A percentile compares a stretch with the other conserved stretches of the same genome.
Conservation (phyloP, 2,329 filamentous ascomycete genomes). For the Lachnellula willkommii region DNA sequence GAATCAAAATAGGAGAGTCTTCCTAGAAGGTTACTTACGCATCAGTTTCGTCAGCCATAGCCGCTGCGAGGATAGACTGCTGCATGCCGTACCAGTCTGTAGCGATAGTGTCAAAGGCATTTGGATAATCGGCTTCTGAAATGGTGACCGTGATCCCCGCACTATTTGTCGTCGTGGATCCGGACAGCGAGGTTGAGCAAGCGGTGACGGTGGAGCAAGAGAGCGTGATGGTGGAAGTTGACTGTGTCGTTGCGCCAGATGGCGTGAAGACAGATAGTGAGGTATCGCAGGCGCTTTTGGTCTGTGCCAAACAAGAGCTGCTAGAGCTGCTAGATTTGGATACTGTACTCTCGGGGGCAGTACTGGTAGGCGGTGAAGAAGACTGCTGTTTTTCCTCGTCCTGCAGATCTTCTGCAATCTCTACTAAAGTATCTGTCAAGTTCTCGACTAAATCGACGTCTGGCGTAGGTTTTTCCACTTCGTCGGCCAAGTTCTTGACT, state of each 20-base stretch:
- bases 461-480: conserved; percentile 3
- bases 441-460: conserved; percentile 3
- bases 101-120: too few species aligned
- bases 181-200: neutral
- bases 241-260: neutral
- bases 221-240: neutral
- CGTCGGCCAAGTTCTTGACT: conserved; percentile 7
- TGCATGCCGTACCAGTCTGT: too few species aligned
- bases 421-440: conserved; percentile 9
- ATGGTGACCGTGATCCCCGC: too few species aligned
- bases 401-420: conserved; percentile 6
- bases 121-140: too few species aligned
- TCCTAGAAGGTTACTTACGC: too few species aligned
- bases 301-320: neutral
- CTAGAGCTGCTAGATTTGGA: neutral
- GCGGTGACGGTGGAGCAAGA: neutral
- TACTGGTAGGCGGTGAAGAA: neutral
- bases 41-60: too few species aligned
- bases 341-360: neutral
- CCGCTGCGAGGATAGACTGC: too few species aligned
- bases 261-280: neutral
- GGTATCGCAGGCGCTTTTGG: neutral
- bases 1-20: too few species aligned
- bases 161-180: too few species aligned
- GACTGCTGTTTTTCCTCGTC: conserved; percentile 1